These are phyloP conservation scores for Gossypium turneri DNA, from an alignment of 345 rosid genomes.

Conservation along the genomic window DNA sequence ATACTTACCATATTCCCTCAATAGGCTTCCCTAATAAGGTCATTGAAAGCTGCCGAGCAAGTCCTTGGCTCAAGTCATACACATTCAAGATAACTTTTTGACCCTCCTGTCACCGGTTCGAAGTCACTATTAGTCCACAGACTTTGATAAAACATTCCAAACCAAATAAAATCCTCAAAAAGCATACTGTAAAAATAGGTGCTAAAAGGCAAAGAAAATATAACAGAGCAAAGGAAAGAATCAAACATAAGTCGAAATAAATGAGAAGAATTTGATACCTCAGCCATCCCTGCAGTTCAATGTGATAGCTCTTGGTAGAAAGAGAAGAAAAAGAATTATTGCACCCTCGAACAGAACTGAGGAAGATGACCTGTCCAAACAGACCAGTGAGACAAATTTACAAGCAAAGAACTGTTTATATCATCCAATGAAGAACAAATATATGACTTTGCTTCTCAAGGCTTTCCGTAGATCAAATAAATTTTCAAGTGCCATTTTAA, in stretches of 20 bases:
- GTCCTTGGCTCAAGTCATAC: constrained; percentile 90
- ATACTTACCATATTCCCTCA: constrained; percentile 86
- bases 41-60: constrained; percentile 82
- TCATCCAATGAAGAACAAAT: background rate
- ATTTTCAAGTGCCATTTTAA: background rate
- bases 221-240: background rate
- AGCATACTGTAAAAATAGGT: background rate
- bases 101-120: constrained; percentile 56
- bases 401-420: background rate
- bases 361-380: constrained; percentile 11
- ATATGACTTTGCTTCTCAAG: background rate
- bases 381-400: constrained; percentile 2
- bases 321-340: background rate
- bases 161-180: background rate
- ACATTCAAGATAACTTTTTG: constrained; percentile 67
- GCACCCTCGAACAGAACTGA: constrained; percentile 8
- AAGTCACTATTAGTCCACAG: background rate
- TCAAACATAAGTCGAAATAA: background rate
- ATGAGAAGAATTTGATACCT: constrained; percentile 38
- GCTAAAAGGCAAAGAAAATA: background rate
- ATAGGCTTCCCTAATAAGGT: constrained; percentile 75
- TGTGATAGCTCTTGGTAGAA: background rate
- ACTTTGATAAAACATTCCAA: background rate
- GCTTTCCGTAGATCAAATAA: background rate
- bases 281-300: constrained; percentile 46